Base-by-base conservation (phyloP, 495 filamentous ascomycete species). In the Echria macrotheca region DNA sequence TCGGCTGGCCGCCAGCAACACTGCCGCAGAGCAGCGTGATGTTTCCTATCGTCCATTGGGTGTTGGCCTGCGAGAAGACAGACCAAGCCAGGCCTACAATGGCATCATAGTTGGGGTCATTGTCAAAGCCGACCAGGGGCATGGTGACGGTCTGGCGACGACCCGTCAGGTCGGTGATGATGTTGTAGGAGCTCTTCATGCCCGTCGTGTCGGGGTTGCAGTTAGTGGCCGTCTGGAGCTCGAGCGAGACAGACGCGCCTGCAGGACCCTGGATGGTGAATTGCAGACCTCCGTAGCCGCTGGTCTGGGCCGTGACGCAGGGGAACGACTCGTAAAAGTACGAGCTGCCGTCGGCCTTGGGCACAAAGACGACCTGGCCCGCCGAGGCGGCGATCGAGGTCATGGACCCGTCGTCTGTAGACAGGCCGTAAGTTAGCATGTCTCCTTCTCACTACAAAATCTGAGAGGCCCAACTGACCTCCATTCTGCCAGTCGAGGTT, bases 261-360 rank as follows among this genome's bases (percentile, higher is more conserved):
- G 69, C 58, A 1, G 79, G 79, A 1, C 73, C 75, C 58, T 77
- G 73, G 55, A 82, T 61, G 39, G 66, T 71, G 54, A 82, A 82
- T 23, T 74, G 71, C 31, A 83, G 48, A 3, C 70, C 72, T 40
- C 69, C 70, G 58, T 82, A 82, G 8, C 67, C 68, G 22, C 66
- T 58, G 19, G 69, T 66, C 8, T 59, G 54, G 29, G 72, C 68
- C 31, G 69, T 64, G 36, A 74, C 58, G 55, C 79, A 83, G 7
- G 59, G 52, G 46, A 82, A 76, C 9, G 69, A 71, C 48, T 79
- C 77, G 47, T 82, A 82, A 50, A 80, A 76, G 56, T 83, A 83
- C n/a, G 74, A 75, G 10, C 63, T 56, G 8, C 48, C 47, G 37
- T 67, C 50, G n/a, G n/a, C n/a, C 24, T 68, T 74, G 7, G 76